Base-by-base conservation (phyloP, 73 alveolate species). In the Tetrahymena borealis region DNA sequence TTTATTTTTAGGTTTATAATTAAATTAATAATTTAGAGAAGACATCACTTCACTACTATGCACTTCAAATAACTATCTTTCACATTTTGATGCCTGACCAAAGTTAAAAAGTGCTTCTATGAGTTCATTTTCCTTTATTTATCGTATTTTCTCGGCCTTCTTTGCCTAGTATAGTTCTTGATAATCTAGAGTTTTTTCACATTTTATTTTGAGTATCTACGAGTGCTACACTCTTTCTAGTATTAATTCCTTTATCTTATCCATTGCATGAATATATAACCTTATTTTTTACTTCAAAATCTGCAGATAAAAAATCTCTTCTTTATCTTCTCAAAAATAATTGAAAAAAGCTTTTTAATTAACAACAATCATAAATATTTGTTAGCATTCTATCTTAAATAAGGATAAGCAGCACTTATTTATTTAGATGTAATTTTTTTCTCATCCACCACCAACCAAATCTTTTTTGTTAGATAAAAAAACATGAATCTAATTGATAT, bases 261-360 rank as follows among this genome's bases (percentile, higher is more conserved):
- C 85, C 85, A 60, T 60, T 60, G 85, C 85, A 60, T 60, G 85
- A 60, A 60, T 60, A n/a, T n/a, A 60, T 60, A 60, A 60, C 85
- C 85, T 60, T 24, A 60, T n/a, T 24, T 24, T 60, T 60, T 60
- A n/a, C n/a, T 60, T 24, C 28, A 60, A 60, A 24, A 60, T 60
- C 28, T 24, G 85, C 85, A 60, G 85, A 60, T 60, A 60, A 60
- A n/a, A 60, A 60, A 60, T 60, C 85, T 60, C 85, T 60, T 60
- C n/a, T 60, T 60, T 60, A 60, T 60, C 85, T 60, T 60, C 85
- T 60, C 36, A 60, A 60, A 60, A 60, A 60, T 60, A n/a, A n/a
- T n/a, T n/a, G n/a, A n/a, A n/a, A n/a, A n/a, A n/a, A n/a, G n/a
- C n/a, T n/a, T n/a, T n/a, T n/a, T n/a, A n/a, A n/a, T n/a, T n/a